Evolutionary conservation across 129 eudicot genomes (phyloP).

Genomic region (Chrysanthemum seticuspe): DNA sequence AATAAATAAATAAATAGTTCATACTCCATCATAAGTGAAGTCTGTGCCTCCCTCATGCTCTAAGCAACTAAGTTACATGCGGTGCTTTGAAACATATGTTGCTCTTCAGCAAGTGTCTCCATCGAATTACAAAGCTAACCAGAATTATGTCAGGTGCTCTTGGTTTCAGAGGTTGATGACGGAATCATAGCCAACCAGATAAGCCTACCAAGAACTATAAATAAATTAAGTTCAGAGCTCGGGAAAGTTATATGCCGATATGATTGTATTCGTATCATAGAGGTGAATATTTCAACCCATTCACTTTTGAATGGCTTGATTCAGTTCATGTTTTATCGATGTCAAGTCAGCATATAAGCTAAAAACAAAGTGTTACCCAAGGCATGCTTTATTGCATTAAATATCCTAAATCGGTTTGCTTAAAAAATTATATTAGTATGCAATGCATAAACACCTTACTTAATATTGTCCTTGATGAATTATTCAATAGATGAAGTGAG

Average conservation of each 20-base stretch:
- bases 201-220: slow-evolving; percentile 12
- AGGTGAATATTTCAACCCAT: slow-evolving; percentile 1
- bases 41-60: too few relatives aligned
- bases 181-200: slow-evolving; percentile 10
- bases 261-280: neutral
- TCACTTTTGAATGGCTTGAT: neutral
- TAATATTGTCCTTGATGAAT: neutral
- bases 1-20: too few relatives aligned
- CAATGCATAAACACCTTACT: slow-evolving; percentile 1
- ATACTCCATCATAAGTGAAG: too few relatives aligned
- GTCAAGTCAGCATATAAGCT: too few relatives aligned
- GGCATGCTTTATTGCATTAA: too few relatives aligned
- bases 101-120: too few relatives aligned
- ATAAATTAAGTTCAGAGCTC: neutral
- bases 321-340: neutral
- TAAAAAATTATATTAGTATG: neutral
- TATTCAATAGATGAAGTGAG: neutral
- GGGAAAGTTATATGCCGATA: neutral
- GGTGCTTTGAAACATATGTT: too few relatives aligned
- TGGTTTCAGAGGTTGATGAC: slow-evolving; percentile 10
- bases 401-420: too few relatives aligned
- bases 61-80: too few relatives aligned
- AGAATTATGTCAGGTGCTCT: slow-evolving; percentile 8
- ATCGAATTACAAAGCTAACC: neutral
- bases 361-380: neutral